A percentile compares a stretch with the other conserved stretches of the same genome.
phyloP scores from a whole-genome alignment of 139 green algal genomes.

The Marvania coccoides region DNA sequence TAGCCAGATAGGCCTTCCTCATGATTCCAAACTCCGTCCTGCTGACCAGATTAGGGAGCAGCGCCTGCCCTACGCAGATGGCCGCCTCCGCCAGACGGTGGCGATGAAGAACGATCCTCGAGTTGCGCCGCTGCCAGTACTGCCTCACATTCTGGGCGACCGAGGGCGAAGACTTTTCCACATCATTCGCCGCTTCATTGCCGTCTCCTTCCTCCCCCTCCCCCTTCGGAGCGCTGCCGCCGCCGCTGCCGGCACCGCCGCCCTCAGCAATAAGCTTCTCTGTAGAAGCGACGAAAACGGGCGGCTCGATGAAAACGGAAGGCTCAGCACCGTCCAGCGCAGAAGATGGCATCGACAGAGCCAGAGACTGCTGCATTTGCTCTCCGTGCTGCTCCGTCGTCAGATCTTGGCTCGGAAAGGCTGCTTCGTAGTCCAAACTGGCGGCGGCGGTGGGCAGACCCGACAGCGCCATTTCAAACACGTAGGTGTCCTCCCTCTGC shows the following conservation, averaged over 20 bases:
- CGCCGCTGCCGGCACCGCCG: neutral
- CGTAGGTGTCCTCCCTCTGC: neutral
- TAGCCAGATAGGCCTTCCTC: neutral
- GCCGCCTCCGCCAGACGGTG: neutral
- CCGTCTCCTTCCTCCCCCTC: neutral
- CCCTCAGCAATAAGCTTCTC: no score
- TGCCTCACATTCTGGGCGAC: neutral
- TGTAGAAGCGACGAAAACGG: no score
- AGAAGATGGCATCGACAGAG: no score
- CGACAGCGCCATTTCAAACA: no score
- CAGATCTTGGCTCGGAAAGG: no score
- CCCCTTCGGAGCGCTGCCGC: neutral
- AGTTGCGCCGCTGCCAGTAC: neutral
- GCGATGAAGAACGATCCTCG: neutral
- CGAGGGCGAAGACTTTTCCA: neutral
- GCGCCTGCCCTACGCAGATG: neutral
- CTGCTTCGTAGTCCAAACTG: no score
- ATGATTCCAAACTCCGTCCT: neutral
- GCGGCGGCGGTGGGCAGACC: no score
- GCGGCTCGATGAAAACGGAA: no score
- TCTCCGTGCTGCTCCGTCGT: no score
- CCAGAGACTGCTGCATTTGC: no score
- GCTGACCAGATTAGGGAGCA: neutral
- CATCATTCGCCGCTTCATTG: neutral
- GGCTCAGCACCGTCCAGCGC: no score